Percentiles rank a stretch among this genome's conserved stretches.
phyloP scores from a whole-genome alignment of 805 yeast genomes.

The Torulaspora gathmanii region DNA sequence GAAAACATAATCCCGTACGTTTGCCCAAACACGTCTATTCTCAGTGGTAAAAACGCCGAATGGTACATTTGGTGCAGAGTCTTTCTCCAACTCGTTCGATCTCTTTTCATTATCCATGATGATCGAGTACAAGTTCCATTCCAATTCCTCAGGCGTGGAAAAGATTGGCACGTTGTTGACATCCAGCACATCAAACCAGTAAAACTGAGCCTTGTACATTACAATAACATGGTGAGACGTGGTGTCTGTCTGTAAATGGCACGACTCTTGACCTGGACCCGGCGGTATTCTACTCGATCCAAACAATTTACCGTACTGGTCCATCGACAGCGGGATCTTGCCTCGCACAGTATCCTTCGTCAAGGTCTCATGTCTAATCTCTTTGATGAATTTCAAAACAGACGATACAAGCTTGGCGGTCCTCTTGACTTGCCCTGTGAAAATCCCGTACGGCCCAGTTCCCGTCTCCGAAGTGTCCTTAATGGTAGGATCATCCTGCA shows the following conservation, averaged over 20 bases:
- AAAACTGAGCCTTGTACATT: conserved; percentile 78
- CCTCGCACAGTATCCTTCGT: conserved; percentile 65
- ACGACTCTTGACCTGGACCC: conserved; percentile 49
- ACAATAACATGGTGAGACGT: conserved; percentile 78
- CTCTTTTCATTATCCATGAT: conserved; percentile 59
- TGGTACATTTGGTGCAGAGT: conserved; percentile 71
- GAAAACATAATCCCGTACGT: conserved; percentile 51
- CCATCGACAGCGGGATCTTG: conserved; percentile 74
- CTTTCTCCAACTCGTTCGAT: conserved; percentile 35
- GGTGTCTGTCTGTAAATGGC: conserved; percentile 77
- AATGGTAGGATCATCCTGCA: conserved; percentile 83
- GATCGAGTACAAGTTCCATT: conserved; percentile 68
- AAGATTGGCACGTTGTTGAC: conserved; percentile 63
- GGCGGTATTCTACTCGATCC: conserved; percentile 89
- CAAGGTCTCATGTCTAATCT: conserved; percentile 67
- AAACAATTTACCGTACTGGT: conserved; percentile 80
- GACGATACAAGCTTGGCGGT: conserved; percentile 77
- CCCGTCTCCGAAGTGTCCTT: conserved; percentile 33
- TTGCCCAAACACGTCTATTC: conserved; percentile 83
- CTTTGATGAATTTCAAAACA: conserved; percentile 72
- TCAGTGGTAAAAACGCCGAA: conserved; percentile 90
- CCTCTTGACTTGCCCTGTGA: conserved; percentile 57
- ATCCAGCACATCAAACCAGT: conserved; percentile 92
- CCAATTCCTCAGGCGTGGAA: conserved; percentile 63
- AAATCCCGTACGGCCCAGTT: conserved; percentile 35